phyloP scores from a whole-genome alignment of 371 early-diverging fungal genomes.

The Apophysomyces sp. region DNA sequence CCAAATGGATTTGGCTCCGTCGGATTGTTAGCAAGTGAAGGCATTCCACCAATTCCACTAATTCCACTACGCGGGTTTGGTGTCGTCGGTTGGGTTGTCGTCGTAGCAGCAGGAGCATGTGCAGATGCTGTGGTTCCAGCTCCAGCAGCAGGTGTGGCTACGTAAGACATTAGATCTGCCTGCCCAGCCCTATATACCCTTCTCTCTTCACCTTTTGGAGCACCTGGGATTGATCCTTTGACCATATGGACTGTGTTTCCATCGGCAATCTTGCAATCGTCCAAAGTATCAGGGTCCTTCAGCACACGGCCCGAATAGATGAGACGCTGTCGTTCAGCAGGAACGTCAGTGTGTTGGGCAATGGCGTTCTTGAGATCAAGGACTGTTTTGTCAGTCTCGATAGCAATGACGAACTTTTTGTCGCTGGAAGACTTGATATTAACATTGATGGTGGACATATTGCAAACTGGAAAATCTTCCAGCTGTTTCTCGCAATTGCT shows the following conservation, averaged over 20 bases:
- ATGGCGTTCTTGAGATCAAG: constrained; percentile 78
- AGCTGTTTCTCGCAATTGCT: neutral
- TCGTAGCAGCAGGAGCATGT: constrained; percentile 20
- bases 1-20: constrained; percentile 59
- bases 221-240: constrained; percentile 55
- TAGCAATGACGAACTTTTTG: constrained; percentile 68
- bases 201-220: constrained; percentile 23
- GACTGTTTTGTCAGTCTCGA: constrained; percentile 70
- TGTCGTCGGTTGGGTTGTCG: constrained; percentile 23
- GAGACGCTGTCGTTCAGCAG: constrained; percentile 84
- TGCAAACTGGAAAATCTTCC: neutral
- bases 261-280: constrained; percentile 78
- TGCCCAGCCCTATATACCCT: neutral
- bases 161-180: too few relatives aligned
- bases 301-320: constrained; percentile 94
- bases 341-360: constrained; percentile 64
- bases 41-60: constrained; percentile 39
- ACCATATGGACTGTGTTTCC: constrained; percentile 87
- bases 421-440: constrained; percentile 88
- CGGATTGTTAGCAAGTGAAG: too few relatives aligned
- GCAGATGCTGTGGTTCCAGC: constrained; percentile 27
- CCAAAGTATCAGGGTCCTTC: constrained; percentile 85
- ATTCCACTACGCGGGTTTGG: constrained; percentile 46
- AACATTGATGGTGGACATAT: constrained; percentile 56
- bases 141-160: constrained; percentile 8